A percentile compares a stretch with the other conserved stretches of the same genome.
Conservation (phyloP, 2,329 filamentous ascomycete genomes). For the Nemania sp. region DNA sequence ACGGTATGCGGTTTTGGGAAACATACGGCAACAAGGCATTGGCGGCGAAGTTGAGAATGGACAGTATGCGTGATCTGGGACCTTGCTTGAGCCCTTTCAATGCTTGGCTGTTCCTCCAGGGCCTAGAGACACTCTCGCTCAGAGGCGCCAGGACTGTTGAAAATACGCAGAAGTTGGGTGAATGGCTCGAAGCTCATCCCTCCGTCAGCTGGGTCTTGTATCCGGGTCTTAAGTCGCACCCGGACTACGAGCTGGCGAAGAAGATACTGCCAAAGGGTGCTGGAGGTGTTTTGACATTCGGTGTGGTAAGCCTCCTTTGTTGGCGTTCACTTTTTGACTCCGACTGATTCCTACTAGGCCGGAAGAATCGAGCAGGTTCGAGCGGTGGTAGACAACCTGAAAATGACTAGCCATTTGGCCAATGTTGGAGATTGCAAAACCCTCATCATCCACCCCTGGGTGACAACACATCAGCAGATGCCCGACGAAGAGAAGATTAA, state of each 20-base stretch:
- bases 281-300: conserved; percentile 72
- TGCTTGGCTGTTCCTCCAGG: conserved; percentile 70
- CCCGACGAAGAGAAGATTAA: conserved; percentile 65
- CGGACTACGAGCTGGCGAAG: conserved; percentile 65
- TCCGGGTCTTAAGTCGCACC: conserved; percentile 67
- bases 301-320: conserved; percentile 65
- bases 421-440: conserved; percentile 77
- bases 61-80: conserved; percentile 71
- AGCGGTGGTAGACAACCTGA: conserved; percentile 70
- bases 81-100: conserved; percentile 71
- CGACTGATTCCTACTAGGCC: conserved; percentile 46
- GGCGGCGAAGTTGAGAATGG: conserved; percentile 68
- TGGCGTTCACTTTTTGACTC: not conserved
- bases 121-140: conserved; percentile 69
- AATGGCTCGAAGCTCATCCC: conserved; percentile 69
- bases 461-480: conserved; percentile 72
- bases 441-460: conserved; percentile 72
- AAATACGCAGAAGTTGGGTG: conserved; percentile 66
- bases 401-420: conserved; percentile 72
- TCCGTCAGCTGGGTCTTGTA: conserved; percentile 75
- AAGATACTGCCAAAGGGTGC: conserved; percentile 70
- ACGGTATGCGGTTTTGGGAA: conserved; percentile 72
- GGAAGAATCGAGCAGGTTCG: conserved; percentile 41
- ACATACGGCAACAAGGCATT: conserved; percentile 68
- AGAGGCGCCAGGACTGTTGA: conserved; percentile 67